phyloP scores from a whole-genome alignment of 768 basidiomycete species.

The Neoboletus brunneissimus region DNA sequence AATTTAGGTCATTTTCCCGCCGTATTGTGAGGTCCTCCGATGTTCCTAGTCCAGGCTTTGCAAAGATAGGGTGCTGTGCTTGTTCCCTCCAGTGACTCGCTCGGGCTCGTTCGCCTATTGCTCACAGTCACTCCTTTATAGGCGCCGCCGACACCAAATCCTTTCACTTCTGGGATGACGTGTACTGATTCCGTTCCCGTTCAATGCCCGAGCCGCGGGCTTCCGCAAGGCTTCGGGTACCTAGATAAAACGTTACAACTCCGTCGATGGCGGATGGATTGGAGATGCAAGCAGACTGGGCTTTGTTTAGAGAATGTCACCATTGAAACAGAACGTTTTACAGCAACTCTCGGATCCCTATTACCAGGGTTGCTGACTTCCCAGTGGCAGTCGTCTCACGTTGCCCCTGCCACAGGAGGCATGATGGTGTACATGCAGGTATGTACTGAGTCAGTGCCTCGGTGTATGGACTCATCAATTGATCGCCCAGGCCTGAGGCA shows the following conservation, averaged over 20 bases:
- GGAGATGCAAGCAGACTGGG: slow-evolving; percentile 14
- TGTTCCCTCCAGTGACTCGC: not conserved
- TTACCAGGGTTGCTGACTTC: not conserved
- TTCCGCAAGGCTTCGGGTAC: slow-evolving; percentile 12
- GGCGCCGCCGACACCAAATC: not conserved
- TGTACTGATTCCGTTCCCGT: slow-evolving; percentile 12
- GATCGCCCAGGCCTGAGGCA: slow-evolving; percentile 3
- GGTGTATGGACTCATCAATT: not conserved
- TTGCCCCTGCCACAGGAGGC: not conserved
- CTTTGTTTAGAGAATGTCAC: not conserved
- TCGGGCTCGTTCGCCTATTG: not conserved
- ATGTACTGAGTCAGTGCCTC: slow-evolving; percentile 3
- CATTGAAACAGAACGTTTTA: not conserved
- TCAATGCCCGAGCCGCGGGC: slow-evolving; percentile 18
- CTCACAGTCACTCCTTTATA: slow-evolving; percentile 2
- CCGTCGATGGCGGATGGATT: slow-evolving; percentile 30
- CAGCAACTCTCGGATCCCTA: not conserved
- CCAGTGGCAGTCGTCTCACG: not conserved
- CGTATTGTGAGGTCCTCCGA: not conserved
- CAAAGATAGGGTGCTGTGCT: not conserved
- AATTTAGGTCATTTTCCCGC: not conserved
- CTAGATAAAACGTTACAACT: slow-evolving; percentile 6
- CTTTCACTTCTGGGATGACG: slow-evolving; percentile 4
- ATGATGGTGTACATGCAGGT: not conserved
- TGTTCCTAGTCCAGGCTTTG: not conserved